These are phyloP conservation scores for Venturia aucupariae DNA, from an alignment of 2,329 filamentous ascomycete species.

Conservation along the genomic window DNA sequence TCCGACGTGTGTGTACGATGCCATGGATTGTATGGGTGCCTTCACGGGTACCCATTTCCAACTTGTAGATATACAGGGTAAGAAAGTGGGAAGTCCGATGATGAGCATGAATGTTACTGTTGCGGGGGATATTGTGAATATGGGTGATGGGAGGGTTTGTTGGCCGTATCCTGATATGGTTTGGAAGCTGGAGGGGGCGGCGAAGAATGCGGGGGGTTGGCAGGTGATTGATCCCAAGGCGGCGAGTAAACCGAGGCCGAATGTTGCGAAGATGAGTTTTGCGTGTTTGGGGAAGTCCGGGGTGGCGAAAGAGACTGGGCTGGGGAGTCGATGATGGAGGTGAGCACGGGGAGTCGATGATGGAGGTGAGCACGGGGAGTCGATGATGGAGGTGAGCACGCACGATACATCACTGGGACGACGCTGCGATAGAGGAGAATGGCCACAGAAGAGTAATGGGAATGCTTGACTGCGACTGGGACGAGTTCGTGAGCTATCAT, in stretches of 20 bases:
- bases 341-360: too few relatives aligned
- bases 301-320: not conserved
- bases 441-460: too few relatives aligned
- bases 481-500: not conserved
- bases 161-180: slow-evolving; percentile 52
- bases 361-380: not conserved
- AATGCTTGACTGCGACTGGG: too few relatives aligned
- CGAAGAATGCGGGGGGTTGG: not conserved
- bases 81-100: slow-evolving; percentile 43
- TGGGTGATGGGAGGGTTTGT: slow-evolving; percentile 49
- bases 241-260: slow-evolving; percentile 1
- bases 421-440: too few relatives aligned
- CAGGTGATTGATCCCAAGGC: not conserved
- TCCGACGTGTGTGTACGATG: slow-evolving; percentile 46
- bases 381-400: not conserved
- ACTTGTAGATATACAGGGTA: slow-evolving; percentile 41
- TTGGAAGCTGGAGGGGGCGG: slow-evolving; percentile 36
- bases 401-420: too few relatives aligned
- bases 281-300: slow-evolving; percentile 12
- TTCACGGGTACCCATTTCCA: slow-evolving; percentile 54
- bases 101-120: slow-evolving; percentile 47
- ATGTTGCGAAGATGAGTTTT: slow-evolving; percentile 6
- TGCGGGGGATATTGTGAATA: slow-evolving; percentile 53
- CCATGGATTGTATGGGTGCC: slow-evolving; percentile 50
- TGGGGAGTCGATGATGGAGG: not conserved